Conservation (phyloP, 2,329 filamentous ascomycete genomes). For the Penicillium griseofulvum region DNA sequence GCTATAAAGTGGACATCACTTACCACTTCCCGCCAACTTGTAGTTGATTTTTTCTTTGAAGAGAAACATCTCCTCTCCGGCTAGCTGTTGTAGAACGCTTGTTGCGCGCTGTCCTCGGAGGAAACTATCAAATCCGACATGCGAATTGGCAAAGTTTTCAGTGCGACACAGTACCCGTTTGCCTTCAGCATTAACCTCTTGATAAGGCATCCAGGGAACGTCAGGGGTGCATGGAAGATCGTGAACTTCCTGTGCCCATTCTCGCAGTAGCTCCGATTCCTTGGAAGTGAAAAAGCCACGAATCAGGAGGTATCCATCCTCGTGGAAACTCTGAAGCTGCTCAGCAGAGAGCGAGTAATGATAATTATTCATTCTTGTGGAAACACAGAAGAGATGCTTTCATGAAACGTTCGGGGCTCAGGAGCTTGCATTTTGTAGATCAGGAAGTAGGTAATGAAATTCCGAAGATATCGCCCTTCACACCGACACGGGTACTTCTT, state of each 20-base stretch:
- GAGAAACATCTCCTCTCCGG: constrained; percentile 40
- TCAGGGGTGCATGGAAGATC: constrained; percentile 31
- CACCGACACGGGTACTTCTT: background rate
- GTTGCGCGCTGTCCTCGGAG: constrained; percentile 35
- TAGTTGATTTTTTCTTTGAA: constrained; percentile 49
- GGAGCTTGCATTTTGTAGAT: background rate
- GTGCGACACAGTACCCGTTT: constrained; percentile 34
- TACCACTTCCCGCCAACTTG: constrained; percentile 42
- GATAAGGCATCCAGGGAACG: constrained; percentile 36
- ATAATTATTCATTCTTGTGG: constrained; percentile 19
- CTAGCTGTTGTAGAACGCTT: constrained; percentile 34
- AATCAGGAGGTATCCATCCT: constrained; percentile 32
- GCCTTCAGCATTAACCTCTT: constrained; percentile 34
- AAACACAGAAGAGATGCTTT: background rate
- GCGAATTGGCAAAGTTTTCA: constrained; percentile 36
- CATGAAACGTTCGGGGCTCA: background rate
- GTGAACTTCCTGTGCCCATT: constrained; percentile 38
- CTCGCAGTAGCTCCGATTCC: constrained; percentile 22
- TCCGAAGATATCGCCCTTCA: constrained; percentile 10
- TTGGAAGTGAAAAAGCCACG: constrained; percentile 20
- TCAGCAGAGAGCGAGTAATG: constrained; percentile 19
- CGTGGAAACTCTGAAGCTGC: constrained; percentile 27
- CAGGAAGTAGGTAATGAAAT: background rate
- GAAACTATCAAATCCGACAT: constrained; percentile 35
- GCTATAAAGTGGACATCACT: background rate